Percentiles rank a stretch among this genome's conserved stretches.
phyloP scores from a whole-genome alignment of 768 basidiomycete species.

The Hericium erinaceus region DNA sequence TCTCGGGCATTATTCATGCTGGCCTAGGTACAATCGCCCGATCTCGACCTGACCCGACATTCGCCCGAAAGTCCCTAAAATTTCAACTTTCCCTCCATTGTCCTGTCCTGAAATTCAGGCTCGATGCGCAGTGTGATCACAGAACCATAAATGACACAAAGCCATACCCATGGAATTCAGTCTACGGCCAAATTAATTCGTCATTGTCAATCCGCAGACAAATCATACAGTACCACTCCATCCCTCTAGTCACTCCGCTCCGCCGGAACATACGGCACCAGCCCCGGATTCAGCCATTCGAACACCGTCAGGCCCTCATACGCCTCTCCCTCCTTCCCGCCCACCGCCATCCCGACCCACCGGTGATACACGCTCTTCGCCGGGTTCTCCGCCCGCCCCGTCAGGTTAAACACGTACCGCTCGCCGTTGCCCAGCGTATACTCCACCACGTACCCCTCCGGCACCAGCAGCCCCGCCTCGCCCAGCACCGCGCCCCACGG shows the following conservation, averaged over 20 bases:
- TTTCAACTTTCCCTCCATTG: too few species aligned
- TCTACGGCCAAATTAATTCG: too few species aligned
- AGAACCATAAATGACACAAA: too few species aligned
- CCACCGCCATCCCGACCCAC: slow-evolving; percentile 13
- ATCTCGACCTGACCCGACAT: too few species aligned
- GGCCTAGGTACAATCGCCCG: too few species aligned
- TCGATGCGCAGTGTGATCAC: too few species aligned
- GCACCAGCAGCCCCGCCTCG: slow-evolving; percentile 13
- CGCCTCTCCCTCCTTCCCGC: slow-evolving; percentile 8
- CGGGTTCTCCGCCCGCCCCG: slow-evolving; percentile 12
- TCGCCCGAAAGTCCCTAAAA: too few species aligned
- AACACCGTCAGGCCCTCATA: slow-evolving; percentile 1
- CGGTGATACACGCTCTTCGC: slow-evolving; percentile 17
- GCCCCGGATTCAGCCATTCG: slow-evolving; percentile 13
- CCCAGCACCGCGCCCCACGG: slow-evolving; percentile 11
- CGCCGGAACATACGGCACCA: not conserved
- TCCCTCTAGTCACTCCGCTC: too few species aligned
- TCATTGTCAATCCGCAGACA: not conserved
- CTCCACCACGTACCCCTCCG: slow-evolving; percentile 14
- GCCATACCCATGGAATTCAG: too few species aligned
- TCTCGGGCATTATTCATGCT: too few species aligned
- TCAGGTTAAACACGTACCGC: slow-evolving; percentile 14
- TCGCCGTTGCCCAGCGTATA: slow-evolving; percentile 17
- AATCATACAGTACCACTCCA: too few species aligned
- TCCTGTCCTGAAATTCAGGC: too few species aligned